Base-by-base conservation (phyloP, 2,329 filamentous ascomycete species). In the Phoma sp. region DNA sequence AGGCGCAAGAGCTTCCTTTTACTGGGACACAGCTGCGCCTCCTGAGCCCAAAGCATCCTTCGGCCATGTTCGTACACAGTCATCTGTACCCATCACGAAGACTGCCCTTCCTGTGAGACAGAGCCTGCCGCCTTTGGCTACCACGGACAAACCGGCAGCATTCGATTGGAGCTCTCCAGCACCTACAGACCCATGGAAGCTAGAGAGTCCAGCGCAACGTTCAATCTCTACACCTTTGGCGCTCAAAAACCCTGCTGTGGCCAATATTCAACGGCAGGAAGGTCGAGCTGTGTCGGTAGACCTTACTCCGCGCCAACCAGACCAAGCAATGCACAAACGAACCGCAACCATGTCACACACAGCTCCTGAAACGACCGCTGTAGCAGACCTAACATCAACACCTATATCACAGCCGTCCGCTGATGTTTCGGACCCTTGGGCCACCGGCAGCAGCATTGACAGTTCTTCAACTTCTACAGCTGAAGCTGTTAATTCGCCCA, bases 81-180 rank as follows among this genome's bases (percentile, higher is more conserved):
- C 71, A 2, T 61, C 65, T 6, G 41, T 62, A 5, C 59, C 66
- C 17, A 49, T 51, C 0, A 51, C 64, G 8, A 66, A 61, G 45
- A 49, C 58, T 12, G 60, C 49, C 35, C 51, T 45, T 33, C 59
- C 63, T 19, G 60, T 48, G 2, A 64, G 65, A 47, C 61, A 69
- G 40, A 63, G 41, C 15, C 47, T 67, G 22, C 64, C 63, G 19
- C 63, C 67, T 3, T 17, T 71, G 8, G 55, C 68, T 17, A 62
- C 68, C n/a, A 62, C 65, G 1, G 61, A 61, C 27, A 50, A 53
- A 9, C 57, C 68, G 1, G 63, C 65, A 50, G 69, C 72, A 1
- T 76, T 76, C 54, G 65, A 65, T 43, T 75, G 74, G 74, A 74
- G 72, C 37, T 70, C 72, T 25, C 62, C 72, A 10, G 47, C 60